These are phyloP conservation scores for Penicillium sp. DNA, from an alignment of 2,329 filamentous ascomycete genomes.

Conservation along the genomic window DNA sequence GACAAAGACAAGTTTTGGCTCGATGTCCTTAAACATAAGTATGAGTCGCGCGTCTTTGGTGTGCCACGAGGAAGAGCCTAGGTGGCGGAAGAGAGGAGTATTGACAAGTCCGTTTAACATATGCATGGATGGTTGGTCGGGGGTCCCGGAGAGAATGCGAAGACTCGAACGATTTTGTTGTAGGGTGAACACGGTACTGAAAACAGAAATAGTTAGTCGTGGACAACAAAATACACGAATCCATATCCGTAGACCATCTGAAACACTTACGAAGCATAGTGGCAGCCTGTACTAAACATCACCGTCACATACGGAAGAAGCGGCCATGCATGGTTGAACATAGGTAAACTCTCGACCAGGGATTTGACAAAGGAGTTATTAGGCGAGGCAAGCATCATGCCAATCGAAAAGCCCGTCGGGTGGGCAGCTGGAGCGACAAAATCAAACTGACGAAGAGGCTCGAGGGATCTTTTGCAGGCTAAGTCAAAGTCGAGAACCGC, in stretches of 20 bases:
- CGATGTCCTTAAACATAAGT: background rate
- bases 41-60: conserved; percentile 1
- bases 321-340: conserved; percentile 3
- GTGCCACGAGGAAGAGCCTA: conserved; percentile 4
- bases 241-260: background rate
- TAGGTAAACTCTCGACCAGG: background rate
- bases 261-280: conserved; percentile 7
- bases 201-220: background rate
- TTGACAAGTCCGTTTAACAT: conserved; percentile 7
- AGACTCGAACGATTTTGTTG: background rate
- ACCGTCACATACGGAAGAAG: conserved; percentile 4
- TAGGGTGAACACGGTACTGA: background rate
- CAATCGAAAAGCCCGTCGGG: conserved; percentile 1
- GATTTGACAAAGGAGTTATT: conserved; percentile 7
- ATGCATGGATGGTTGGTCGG: background rate
- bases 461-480: conserved; percentile 3
- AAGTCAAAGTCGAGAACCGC: conserved; percentile 2
- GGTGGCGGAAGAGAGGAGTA: conserved; percentile 5
- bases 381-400: conserved; percentile 4
- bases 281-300: conserved; percentile 6
- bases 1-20: background rate
- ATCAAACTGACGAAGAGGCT: conserved; percentile 1
- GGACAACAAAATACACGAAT: background rate
- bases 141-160: conserved; percentile 2
- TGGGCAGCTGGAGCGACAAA: conserved; percentile 5